Evolutionary conservation across 441 rosid species (phyloP).

Genomic region (Macaranga tanarius): DNA sequence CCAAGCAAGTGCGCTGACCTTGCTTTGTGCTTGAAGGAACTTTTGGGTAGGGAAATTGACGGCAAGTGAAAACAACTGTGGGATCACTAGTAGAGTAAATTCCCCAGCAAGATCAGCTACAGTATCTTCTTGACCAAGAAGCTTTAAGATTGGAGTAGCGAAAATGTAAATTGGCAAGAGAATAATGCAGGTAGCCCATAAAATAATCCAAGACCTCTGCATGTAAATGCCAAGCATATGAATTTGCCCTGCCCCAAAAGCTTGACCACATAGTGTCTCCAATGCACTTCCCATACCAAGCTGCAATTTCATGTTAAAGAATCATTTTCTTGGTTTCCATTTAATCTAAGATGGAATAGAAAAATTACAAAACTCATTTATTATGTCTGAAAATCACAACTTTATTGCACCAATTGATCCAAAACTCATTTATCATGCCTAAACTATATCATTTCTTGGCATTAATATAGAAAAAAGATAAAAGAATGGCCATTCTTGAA

Average conservation of each 20-base stretch:
- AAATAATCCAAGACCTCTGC: slow-evolving; percentile 83
- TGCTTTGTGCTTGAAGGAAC: slow-evolving; percentile 26
- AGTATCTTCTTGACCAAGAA: slow-evolving; percentile 56
- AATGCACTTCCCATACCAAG: slow-evolving; percentile 93
- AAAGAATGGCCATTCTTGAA: too few relatives aligned
- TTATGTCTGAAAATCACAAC: too few relatives aligned
- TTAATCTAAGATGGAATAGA: too few relatives aligned
- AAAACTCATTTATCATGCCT: too few relatives aligned
- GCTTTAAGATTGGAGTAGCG: slow-evolving; percentile 57
- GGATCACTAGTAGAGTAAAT: slow-evolving; percentile 53
- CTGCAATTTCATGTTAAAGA: slow-evolving; percentile 32
- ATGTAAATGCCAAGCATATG: slow-evolving; percentile 69
- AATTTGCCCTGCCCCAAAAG: slow-evolving; percentile 79
- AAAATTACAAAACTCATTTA: too few relatives aligned
- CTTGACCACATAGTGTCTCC: slow-evolving; percentile 90
- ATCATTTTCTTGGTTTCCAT: not conserved
- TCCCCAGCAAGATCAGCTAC: slow-evolving; percentile 59
- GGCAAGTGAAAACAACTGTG: slow-evolving; percentile 45
- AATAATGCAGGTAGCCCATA: slow-evolving; percentile 33
- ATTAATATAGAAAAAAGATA: too few relatives aligned
- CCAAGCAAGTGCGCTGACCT: slow-evolving; percentile 35
- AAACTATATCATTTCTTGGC: too few relatives aligned
- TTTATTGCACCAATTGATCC: too few relatives aligned
- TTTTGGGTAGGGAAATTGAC: slow-evolving; percentile 23
- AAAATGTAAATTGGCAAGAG: slow-evolving; percentile 59